Evolutionary conservation across 2,329 filamentous ascomycete species (phyloP), one percentile per base, ranked within the genome.

Genomic region (Aspergillus candidus): DNA sequence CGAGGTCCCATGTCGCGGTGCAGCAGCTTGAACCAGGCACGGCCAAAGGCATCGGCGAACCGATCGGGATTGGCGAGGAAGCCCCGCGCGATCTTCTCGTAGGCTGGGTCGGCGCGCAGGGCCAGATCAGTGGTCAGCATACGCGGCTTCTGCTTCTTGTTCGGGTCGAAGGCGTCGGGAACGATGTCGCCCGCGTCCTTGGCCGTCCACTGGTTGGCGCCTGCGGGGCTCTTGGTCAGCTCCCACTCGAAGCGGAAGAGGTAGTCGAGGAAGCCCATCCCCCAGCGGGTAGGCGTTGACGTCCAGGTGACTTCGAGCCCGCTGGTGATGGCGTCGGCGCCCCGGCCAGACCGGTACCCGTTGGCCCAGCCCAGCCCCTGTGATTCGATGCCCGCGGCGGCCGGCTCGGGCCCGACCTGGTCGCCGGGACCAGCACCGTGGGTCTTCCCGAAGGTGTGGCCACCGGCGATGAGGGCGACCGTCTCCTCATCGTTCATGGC

Each of bases 401-500:
- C 76, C 14, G 86, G 86, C 65, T 86, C 86, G 13, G 72, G 67
- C 43, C 82, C 83, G 39, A 88, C 75, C 56, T 87, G 76, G 50
- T 77, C 75, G 13, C 75, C 69, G 12, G 79, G 71, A 44, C 70
- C 84, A 29, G 86, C 85, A 56, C 86, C 86, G 67, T 90, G 86
- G 0, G 84, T 87, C 78, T 90, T 90, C 58, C 86, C 86, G 56
- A 90, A 87, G 18, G 80, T 76, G 73, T 90, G 86, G 32, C 86
- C 86, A 60, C 86, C 86, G 32, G 82, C 82, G 61, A 90, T 89
- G 36, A 90, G 71, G 11, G 86, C 85, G 42, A 86, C 85, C 0
- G 86, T 90, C 73, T 90, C 86, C 68, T 86, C 81, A 61, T 89
- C 84, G 61, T 86, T 80, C 86, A 90, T 89, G 49, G 81, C 85